Evolutionary conservation across 805 yeast genomes (phyloP), one percentile per base, ranked within the genome.

Genomic region (Saturnispora gosingensis): DNA sequence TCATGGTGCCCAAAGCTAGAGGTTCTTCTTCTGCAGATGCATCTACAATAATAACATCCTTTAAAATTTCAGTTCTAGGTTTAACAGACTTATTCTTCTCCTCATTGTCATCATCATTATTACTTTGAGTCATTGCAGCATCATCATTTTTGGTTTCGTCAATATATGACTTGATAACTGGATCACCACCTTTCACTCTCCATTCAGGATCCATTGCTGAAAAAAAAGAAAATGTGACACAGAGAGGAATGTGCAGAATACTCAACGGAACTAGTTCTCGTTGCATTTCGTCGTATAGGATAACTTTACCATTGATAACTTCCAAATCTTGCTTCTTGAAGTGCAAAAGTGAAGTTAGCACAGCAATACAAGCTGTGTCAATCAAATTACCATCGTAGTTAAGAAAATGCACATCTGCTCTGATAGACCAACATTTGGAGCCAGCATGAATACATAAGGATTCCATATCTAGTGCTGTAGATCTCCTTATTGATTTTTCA

Each of bases 341-440:
- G 65, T 90, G 97, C 57, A 83, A 73, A 50, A 93, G 72, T 0
- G 87, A 96, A 7, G 91, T 79, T 77, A 88, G 84, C 7, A 88
- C 97, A 0, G 93, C 98, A 51, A 89, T 75, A 68, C 96, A 87
- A 42, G 91, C 83, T 6, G 88, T 85, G 66, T 93, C 99, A 40
- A 90, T 82, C 46, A 93, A 76, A 18, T 95, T 95, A 42, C 99
- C 99, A 67, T 93, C 99, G 62, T 81, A 88, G 63, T 89, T 85
- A 52, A 93, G 68, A 60, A 87, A 86, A 62, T 89, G 95, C 16
- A 93, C 80, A 63, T 90, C 97, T 0, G 95, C 97, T 53, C 95
- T 77, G 11, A 93, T 73, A 51, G 82, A 76, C 99, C 99, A 93
- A 63, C 95, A 89, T 57, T 88, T 83, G 50, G 81, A 77, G 2